Percentiles rank a stretch among this genome's conserved stretches.
These are phyloP conservation scores for Austroboletus eburneus DNA, from an alignment of 768 basidiomycete species.

Conservation along the genomic window DNA sequence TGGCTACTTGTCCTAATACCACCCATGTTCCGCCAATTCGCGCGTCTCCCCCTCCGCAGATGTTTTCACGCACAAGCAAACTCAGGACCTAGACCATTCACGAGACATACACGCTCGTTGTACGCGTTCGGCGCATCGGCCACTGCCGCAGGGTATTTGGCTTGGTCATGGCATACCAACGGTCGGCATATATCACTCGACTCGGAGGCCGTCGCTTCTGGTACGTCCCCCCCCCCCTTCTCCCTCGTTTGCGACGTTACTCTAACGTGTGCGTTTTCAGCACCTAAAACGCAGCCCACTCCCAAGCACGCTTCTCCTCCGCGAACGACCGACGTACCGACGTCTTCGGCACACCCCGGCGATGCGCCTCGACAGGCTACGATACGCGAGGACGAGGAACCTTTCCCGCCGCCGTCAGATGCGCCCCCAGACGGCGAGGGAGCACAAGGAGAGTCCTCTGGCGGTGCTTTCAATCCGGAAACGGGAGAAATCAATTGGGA, in stretches of 20 bases:
- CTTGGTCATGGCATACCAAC: slow-evolving; percentile 44
- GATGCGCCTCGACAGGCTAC: slow-evolving; percentile 15
- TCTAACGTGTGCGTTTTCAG: no score
- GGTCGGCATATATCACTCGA: slow-evolving; percentile 47
- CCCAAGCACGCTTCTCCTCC: slow-evolving; percentile 2
- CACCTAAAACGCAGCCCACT: slow-evolving; percentile 12
- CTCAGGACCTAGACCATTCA: slow-evolving; percentile 16
- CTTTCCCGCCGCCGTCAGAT: slow-evolving; percentile 7
- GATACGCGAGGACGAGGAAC: slow-evolving; percentile 3
- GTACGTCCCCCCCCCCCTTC: slow-evolving; percentile 16
- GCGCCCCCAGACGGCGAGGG: slow-evolving; percentile 18
- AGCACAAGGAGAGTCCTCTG: slow-evolving; percentile 27
- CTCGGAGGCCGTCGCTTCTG: slow-evolving; percentile 26
- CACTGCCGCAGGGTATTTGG: slow-evolving; percentile 42
- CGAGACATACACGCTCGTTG: slow-evolving; percentile 26
- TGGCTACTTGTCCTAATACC: no score
- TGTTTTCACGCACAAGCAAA: slow-evolving; percentile 44
- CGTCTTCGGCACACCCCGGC: slow-evolving; percentile 11
- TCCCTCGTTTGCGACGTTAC: neutral
- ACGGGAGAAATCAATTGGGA: slow-evolving; percentile 99
- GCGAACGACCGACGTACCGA: slow-evolving; percentile 17
- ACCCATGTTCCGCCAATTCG: slow-evolving; percentile 51
- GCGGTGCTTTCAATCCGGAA: slow-evolving; percentile 84
- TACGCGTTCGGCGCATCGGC: slow-evolving; percentile 43
- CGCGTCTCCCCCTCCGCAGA: slow-evolving; percentile 51